phyloP scores from a whole-genome alignment of 345 rosid genomes.

The Gynandropsis gynandra region DNA sequence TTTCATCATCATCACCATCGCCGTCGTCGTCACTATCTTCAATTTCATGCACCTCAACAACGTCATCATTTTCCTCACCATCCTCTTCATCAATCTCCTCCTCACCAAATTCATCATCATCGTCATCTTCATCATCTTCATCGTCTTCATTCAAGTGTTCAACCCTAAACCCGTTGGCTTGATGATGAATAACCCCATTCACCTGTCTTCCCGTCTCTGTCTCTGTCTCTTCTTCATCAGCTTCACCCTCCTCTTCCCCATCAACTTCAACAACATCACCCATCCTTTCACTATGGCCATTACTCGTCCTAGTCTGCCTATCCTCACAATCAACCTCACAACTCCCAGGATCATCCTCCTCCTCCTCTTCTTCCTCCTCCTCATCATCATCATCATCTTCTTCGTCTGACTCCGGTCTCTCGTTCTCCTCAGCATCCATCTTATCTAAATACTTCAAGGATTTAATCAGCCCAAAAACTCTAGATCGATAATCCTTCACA shows the following conservation, averaged over 20 bases:
- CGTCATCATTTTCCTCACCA: constrained; percentile 39
- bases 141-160: constrained; percentile 26
- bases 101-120: constrained; percentile 39
- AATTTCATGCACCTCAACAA: constrained; percentile 41
- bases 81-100: constrained; percentile 44
- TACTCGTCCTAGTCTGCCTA: constrained; percentile 30
- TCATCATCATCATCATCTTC: constrained; percentile 63
- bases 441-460: constrained; percentile 77
- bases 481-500: constrained; percentile 65
- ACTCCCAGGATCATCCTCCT: constrained; percentile 58
- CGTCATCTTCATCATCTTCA: constrained; percentile 38
- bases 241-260: constrained; percentile 69
- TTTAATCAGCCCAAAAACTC: constrained; percentile 66
- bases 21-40: constrained; percentile 40
- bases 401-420: constrained; percentile 71
- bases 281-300: constrained; percentile 45
- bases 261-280: constrained; percentile 53
- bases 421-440: constrained; percentile 71
- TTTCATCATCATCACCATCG: constrained; percentile 40
- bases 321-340: constrained; percentile 67
- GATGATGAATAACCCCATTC: constrained; percentile 31
- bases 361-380: constrained; percentile 51
- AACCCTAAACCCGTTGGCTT: constrained; percentile 41
- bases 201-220: constrained; percentile 30
- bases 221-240: constrained; percentile 67